Evolutionary conservation across 2,329 filamentous ascomycete genomes (phyloP), one percentile per base, ranked within the genome.

Genomic region (Blumeriella jaapii): DNA sequence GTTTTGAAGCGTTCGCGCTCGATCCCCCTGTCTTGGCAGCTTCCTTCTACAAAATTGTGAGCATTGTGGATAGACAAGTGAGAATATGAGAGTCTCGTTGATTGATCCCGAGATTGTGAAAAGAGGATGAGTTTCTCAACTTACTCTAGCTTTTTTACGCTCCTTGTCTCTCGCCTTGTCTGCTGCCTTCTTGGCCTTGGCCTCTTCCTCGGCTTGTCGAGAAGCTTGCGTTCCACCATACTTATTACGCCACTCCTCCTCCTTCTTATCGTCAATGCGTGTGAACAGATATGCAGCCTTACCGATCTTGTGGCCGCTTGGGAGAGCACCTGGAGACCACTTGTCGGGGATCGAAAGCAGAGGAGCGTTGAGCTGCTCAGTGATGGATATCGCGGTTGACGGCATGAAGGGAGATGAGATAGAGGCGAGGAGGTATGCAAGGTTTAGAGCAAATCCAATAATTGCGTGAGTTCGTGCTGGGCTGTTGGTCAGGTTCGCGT

Each of bases 391-490:
- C 3, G 81, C 68, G 6, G 81, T 87, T n/a, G 70, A 69, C 25
- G 85, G 86, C 68, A 95, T 83, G 61, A 89, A 95, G 0, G 87
- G 87, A 34, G 76, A 74, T 38, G 87, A 71, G 27, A 94, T 63
- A 35, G 74, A 78, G 14, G 86, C 82, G 30, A 93, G 69, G 19
- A 95, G 75, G 54, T 89, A 76, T 35, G 89, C 76, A 45, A 87
- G 73, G 61, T 93, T 93, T 41, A 93, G 66, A 1, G 80, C 83
- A n/a, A 86, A 65, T 36, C 83, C 81, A 35, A 93, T 71, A 25
- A 63, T 58, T 8, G 56, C 55, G 25, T 59, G 52, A 10, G 57
- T 59, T 36, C 59, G 50, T 25, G 54, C 54, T 5, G 61, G 59
- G 31, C 55, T 45, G 15, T 55, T 52, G 4, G 51, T 48, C 12